Percentiles rank a stretch among this genome's conserved stretches.
These are phyloP conservation scores for Sporothrix variecibatus DNA, from an alignment of 2,329 filamentous ascomycete genomes.

Conservation along the genomic window DNA sequence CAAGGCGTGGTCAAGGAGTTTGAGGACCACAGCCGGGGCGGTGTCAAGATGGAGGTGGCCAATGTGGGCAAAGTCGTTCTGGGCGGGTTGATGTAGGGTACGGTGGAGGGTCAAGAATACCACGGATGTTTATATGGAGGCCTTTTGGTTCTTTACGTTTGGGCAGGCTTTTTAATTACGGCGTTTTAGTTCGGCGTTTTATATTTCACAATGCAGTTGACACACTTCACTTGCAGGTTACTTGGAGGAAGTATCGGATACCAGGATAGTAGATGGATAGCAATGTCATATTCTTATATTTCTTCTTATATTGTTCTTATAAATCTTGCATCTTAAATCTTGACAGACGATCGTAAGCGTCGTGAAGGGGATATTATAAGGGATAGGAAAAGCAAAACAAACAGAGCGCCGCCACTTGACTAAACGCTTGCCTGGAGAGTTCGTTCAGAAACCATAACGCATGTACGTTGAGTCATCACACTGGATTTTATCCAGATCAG, in stretches of 20 bases:
- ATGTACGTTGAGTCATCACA: slow-evolving; percentile 46
- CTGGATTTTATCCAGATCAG: slow-evolving; percentile 62
- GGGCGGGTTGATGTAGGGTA: slow-evolving; percentile 70
- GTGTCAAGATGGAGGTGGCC: slow-evolving; percentile 76
- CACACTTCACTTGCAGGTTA: background rate
- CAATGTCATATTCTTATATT: background rate
- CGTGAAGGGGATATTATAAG: background rate
- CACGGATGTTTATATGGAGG: background rate
- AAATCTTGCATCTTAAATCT: background rate
- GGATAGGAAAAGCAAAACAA: background rate
- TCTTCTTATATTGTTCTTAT: background rate
- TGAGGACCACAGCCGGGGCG: slow-evolving; percentile 77
- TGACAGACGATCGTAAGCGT: background rate
- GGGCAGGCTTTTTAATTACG: background rate
- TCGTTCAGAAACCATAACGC: slow-evolving; percentile 46
- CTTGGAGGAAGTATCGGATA: background rate
- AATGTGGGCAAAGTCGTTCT: slow-evolving; percentile 87
- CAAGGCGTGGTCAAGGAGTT: slow-evolving; percentile 88
- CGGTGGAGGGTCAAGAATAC: background rate
- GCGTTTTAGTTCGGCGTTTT: background rate
- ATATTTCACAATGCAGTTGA: background rate
- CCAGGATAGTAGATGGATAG: background rate
- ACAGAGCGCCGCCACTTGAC: slow-evolving; percentile 25
- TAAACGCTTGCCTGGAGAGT: slow-evolving; percentile 32
- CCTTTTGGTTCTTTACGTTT: background rate